phyloP scores from a whole-genome alignment of 2,329 filamentous ascomycete species.

The Juglanconis sp. region DNA sequence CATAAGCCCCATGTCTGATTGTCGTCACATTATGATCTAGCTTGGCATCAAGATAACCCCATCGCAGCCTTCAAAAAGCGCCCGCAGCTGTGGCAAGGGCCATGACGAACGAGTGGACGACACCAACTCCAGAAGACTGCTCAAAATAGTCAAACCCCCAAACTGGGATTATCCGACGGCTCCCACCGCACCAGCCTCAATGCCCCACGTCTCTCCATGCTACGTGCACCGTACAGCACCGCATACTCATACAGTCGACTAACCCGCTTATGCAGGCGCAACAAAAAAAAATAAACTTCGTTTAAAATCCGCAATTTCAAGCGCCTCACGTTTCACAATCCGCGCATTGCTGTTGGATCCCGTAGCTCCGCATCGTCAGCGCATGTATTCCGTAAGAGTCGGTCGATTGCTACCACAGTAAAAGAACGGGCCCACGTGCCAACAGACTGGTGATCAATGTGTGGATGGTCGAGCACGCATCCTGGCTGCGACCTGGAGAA shows the following conservation, averaged over 20 bases:
- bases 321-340: constrained; percentile 15
- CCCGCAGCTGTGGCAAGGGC: background rate
- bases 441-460: background rate
- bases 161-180: background rate
- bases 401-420: constrained; percentile 7
- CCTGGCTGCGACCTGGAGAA: background rate
- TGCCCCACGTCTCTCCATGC: background rate
- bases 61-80: background rate
- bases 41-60: background rate
- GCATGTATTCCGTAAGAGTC: background rate
- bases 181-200: background rate
- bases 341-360: constrained; percentile 11
- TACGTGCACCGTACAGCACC: background rate
- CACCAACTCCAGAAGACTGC: background rate
- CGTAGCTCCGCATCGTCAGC: constrained; percentile 2
- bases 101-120: background rate
- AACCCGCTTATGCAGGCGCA: constrained; percentile 9
- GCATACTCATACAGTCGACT: background rate
- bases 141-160: background rate
- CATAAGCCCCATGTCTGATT: background rate
- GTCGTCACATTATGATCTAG: background rate
- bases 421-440: constrained; percentile 2
- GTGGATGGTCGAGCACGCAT: background rate
- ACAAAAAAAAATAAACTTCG: constrained; percentile 3
- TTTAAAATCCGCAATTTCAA: constrained; percentile 7